Evolutionary conservation across 306 rosid genomes (phyloP).

Genomic region (Senna siamea): DNA sequence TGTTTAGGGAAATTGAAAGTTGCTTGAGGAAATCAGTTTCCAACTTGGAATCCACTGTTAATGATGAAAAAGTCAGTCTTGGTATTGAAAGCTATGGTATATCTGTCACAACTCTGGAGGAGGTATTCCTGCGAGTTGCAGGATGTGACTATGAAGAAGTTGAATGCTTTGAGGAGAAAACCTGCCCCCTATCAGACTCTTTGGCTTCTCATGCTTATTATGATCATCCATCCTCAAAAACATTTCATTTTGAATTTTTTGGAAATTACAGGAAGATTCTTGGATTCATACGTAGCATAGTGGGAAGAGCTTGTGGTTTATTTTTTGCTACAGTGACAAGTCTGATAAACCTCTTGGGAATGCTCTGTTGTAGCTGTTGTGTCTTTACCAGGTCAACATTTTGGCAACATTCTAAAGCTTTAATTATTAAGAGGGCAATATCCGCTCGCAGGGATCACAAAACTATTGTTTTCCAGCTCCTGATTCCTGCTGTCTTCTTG

Average conservation of each 20-base stretch:
- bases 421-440: conserved; percentile 81
- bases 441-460: conserved; percentile 92
- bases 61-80: conserved; percentile 52
- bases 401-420: conserved; percentile 89
- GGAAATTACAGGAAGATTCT: conserved; percentile 61
- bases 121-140: conserved; percentile 94
- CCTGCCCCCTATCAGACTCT: conserved; percentile 46
- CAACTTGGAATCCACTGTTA: conserved; percentile 43
- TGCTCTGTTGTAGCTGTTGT: conserved; percentile 79
- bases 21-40: conserved; percentile 63
- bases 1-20: conserved; percentile 97
- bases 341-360: conserved; percentile 58
- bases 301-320: conserved; percentile 69
- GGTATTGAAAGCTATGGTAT: conserved; percentile 97
- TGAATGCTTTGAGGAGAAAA: conserved; percentile 57
- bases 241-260: conserved; percentile 44
- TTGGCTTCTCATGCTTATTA: conserved; percentile 52
- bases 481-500: conserved; percentile 88
- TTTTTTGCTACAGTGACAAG: conserved; percentile 58
- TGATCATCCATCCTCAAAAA: conserved; percentile 49
- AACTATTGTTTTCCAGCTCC: conserved; percentile 89
- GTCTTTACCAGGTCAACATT: conserved; percentile 71
- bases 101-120: conserved; percentile 97
- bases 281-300: conserved; percentile 58
- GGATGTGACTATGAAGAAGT: conserved; percentile 74